Conservation (phyloP, 1,284 basidiomycete genomes). For the Cutaneotrichosporon sp. region DNA sequence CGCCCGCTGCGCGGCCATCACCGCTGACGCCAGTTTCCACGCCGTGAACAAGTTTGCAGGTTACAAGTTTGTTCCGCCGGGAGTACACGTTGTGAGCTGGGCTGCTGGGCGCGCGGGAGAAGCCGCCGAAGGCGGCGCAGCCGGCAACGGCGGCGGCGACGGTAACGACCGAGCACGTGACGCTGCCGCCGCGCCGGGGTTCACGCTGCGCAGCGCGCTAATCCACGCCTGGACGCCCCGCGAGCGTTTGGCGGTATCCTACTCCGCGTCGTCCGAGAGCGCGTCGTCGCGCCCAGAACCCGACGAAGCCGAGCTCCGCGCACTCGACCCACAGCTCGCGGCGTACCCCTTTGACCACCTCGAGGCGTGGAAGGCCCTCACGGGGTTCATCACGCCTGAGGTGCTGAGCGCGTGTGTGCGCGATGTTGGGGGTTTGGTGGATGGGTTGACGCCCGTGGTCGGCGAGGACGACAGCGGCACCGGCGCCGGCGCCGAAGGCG, state of each 20-base stretch:
- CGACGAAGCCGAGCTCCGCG: slow-evolving; percentile 44
- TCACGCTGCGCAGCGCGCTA: slow-evolving; percentile 29
- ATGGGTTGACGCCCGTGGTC: slow-evolving; percentile 34
- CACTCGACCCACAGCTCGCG: slow-evolving; percentile 46
- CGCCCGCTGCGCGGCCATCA: no score
- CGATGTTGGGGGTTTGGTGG: slow-evolving; percentile 22
- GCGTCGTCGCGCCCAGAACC: slow-evolving; percentile 7
- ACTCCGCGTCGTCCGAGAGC: slow-evolving; percentile 18
- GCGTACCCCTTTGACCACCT: slow-evolving; percentile 45
- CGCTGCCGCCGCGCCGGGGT: slow-evolving; percentile 15
- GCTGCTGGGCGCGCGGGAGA: slow-evolving; percentile 11
- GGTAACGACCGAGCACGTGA: no score
- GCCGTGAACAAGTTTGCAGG: slow-evolving; percentile 35
- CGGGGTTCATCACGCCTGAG: slow-evolving; percentile 23
- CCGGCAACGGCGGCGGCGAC: not conserved
- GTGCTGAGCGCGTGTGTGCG: slow-evolving; percentile 39
- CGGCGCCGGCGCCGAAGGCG: not conserved
- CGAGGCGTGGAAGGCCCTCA: slow-evolving; percentile 39
- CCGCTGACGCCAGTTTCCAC: slow-evolving; percentile 31
- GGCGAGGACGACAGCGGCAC: slow-evolving; percentile 26
- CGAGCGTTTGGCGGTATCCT: slow-evolving; percentile 31
- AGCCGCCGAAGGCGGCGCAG: no score
- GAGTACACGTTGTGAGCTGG: slow-evolving; percentile 43
- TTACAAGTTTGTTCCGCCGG: slow-evolving; percentile 46
- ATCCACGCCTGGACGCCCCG: slow-evolving; percentile 23